phyloP scores from a whole-genome alignment of 805 yeast species.

The Zygosaccharomyces kombuchaensis region DNA sequence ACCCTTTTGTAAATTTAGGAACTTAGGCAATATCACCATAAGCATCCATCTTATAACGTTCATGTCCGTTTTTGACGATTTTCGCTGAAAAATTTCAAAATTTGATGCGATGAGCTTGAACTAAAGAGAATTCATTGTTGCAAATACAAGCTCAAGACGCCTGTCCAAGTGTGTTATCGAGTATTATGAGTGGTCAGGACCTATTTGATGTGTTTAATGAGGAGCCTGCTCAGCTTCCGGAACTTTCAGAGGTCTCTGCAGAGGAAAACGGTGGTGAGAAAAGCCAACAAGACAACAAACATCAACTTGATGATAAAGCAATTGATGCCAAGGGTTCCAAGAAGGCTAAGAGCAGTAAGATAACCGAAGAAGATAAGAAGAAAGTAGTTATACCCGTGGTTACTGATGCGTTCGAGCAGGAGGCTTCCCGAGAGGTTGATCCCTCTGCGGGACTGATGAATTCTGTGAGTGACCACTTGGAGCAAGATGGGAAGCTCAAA shows the following conservation, averaged over 20 bases:
- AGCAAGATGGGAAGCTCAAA: conserved; percentile 53
- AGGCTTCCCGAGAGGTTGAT: conserved; percentile 84
- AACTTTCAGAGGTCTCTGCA: conserved; percentile 15
- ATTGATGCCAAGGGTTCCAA: conserved; percentile 11
- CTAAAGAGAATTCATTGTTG: background rate
- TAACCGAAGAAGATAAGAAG: conserved; percentile 39
- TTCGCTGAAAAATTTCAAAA: conserved; percentile 20
- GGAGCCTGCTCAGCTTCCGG: conserved; percentile 21
- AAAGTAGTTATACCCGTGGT: conserved; percentile 64
- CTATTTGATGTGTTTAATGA: conserved; percentile 35
- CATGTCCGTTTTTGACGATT: conserved; percentile 39
- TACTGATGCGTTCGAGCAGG: conserved; percentile 82
- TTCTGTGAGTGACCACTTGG: conserved; percentile 36
- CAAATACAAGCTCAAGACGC: background rate
- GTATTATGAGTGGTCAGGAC: conserved; percentile 22
- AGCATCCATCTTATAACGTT: conserved; percentile 29
- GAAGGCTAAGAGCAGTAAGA: conserved; percentile 31
- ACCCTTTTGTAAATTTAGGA: conserved; percentile 1
- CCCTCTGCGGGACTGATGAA: conserved; percentile 68
- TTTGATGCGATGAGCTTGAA: conserved; percentile 15
- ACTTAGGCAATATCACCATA: background rate
- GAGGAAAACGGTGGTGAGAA: conserved; percentile 3
- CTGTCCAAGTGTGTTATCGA: background rate
- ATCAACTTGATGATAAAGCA: conserved; percentile 6
- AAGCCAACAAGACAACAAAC: background rate